phyloP scores from a whole-genome alignment of 2,329 filamentous ascomycete species.

The Chaetomiaceae sp. region DNA sequence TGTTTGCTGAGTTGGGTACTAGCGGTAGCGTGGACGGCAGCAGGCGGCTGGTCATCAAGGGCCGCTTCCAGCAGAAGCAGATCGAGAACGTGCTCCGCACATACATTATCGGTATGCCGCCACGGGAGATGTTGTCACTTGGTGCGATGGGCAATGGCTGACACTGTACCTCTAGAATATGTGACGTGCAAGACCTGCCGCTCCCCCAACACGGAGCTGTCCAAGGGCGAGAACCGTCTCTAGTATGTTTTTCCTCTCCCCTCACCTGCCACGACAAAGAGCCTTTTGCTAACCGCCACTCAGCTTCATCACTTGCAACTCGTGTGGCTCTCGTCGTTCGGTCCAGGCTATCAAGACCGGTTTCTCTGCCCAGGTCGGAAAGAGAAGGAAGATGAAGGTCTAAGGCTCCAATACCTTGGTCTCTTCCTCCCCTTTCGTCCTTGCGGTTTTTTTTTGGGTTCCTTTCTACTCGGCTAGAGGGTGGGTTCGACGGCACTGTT shows the following conservation, averaged over 20 bases:
- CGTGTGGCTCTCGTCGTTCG: conserved; percentile 74
- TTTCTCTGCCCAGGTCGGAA: conserved; percentile 99
- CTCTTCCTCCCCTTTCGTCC: conserved; percentile 9
- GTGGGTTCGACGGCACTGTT: conserved; percentile 17
- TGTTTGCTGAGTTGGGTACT: conserved; percentile 97
- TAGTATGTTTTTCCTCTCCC: conserved; percentile 42
- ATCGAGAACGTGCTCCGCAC: conserved; percentile 94
- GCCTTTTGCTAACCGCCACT: not conserved
- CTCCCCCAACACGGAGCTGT: conserved; percentile 89
- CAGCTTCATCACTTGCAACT: conserved; percentile 91
- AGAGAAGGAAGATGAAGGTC: conserved; percentile 90
- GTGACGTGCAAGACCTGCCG: conserved; percentile 99
- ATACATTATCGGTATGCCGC: conserved; percentile 71
- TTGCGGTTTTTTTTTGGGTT: conserved; percentile 16
- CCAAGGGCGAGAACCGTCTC: conserved; percentile 97
- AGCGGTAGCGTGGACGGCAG: conserved; percentile 91
- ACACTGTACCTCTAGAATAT: conserved; percentile 64
- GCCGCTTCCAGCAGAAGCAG: conserved; percentile 99
- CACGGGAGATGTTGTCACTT: not conserved
- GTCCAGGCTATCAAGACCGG: conserved; percentile 99
- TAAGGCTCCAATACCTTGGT: conserved; percentile 41
- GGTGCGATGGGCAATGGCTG: not conserved
- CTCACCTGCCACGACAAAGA: not conserved
- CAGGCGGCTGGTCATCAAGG: conserved; percentile 94
- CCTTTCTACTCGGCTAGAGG: conserved; percentile 10